Evolutionary conservation across 2,329 filamentous ascomycete species (phyloP).

Genomic region (Ceratocystis cacaofunesta): DNA sequence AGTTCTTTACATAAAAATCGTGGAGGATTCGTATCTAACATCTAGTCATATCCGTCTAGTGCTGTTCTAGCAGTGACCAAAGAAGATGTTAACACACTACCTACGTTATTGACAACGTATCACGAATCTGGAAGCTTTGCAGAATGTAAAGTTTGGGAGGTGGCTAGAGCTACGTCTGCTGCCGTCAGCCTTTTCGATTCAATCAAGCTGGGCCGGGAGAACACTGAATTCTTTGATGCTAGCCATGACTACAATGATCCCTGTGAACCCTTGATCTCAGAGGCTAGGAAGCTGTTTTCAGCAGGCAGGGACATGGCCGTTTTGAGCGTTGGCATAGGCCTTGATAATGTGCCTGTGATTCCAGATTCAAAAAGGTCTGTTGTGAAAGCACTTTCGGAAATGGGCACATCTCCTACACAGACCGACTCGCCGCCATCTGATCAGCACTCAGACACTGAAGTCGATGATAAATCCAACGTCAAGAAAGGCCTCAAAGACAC

Average conservation of each 20-base stretch:
- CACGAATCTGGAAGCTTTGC: conserved; percentile 18
- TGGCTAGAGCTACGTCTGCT: conserved; percentile 22
- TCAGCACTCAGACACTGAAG: conserved; percentile 8
- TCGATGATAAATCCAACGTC: conserved; percentile 22
- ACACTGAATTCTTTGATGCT: conserved; percentile 23
- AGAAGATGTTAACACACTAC: conserved; percentile 10
- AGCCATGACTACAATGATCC: conserved; percentile 24
- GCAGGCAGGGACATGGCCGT: conserved; percentile 15
- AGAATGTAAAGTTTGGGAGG: conserved; percentile 22
- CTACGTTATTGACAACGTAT: conserved; percentile 18
- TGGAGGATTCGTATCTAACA: neutral
- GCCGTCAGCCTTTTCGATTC: conserved; percentile 23
- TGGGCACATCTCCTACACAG: neutral
- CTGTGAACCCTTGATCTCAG: conserved; percentile 20
- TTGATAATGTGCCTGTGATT: conserved; percentile 19
- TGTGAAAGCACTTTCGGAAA: neutral
- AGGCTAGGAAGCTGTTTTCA: conserved; percentile 18
- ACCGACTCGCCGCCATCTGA: neutral
- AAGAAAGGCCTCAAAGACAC: conserved; percentile 19
- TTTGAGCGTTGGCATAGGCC: conserved; percentile 22
- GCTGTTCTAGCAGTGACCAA: neutral
- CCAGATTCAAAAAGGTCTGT: conserved; percentile 7
- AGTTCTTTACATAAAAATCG: neutral
- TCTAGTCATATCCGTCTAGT: neutral
- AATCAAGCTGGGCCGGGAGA: conserved; percentile 21